Conservation (phyloP, 2,329 filamentous ascomycete species). For the Aspergillus fischeri region DNA sequence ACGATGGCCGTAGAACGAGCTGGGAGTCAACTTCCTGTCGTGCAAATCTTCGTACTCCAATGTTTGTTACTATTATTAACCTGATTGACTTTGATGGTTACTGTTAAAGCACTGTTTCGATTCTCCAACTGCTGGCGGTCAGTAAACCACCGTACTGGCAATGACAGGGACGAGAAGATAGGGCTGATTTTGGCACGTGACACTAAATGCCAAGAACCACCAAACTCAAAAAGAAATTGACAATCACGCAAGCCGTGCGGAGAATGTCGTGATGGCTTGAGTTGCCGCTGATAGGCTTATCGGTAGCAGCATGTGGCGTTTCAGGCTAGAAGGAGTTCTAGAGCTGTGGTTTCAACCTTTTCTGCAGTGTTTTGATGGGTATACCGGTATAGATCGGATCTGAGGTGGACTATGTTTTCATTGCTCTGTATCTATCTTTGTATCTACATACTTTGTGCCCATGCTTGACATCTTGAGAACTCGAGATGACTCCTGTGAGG, state of each 20-base stretch:
- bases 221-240: slow-evolving; percentile 1
- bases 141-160: neutral
- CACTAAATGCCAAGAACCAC: neutral
- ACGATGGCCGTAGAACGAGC: neutral
- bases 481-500: neutral
- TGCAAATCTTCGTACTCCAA: neutral
- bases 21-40: neutral
- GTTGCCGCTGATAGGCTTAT: neutral
- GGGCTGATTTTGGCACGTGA: neutral
- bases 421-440: neutral
- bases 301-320: slow-evolving; percentile 1
- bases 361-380: neutral
- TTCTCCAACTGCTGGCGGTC: neutral
- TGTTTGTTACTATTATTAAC: neutral
- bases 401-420: neutral
- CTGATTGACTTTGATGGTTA: neutral
- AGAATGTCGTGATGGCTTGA: slow-evolving; percentile 21
- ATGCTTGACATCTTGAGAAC: too few relatives aligned
- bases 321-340: neutral
- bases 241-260: slow-evolving; percentile 24
- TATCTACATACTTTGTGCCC: too few relatives aligned
- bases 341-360: neutral
- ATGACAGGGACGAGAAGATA: neutral
- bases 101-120: neutral
- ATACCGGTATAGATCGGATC: neutral